phyloP scores from a whole-genome alignment of 1,284 basidiomycete species.

The Cryptococcus depauperatus region DNA sequence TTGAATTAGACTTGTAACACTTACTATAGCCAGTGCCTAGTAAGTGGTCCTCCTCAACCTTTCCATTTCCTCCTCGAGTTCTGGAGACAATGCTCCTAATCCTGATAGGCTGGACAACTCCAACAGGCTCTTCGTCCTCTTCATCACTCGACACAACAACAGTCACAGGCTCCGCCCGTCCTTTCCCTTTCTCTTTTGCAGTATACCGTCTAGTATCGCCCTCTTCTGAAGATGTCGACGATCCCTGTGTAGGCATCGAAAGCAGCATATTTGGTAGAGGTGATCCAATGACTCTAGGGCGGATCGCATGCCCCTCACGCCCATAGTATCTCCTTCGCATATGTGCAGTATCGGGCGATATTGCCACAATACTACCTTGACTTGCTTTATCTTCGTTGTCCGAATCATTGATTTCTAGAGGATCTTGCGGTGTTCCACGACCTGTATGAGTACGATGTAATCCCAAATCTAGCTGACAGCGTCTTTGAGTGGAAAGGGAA shows the following conservation, averaged over 20 bases:
- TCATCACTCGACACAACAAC: conserved; percentile 10
- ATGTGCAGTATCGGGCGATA: not conserved
- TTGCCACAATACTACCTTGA: not conserved
- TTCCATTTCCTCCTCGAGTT: conserved; percentile 5
- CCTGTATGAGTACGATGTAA: too few species aligned
- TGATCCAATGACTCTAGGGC: not conserved
- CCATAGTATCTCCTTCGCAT: too few species aligned
- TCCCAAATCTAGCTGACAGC: too few species aligned
- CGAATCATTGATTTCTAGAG: not conserved
- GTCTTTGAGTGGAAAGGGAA: too few species aligned
- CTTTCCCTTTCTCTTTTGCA: conserved; percentile 25
- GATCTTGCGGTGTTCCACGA: not conserved
- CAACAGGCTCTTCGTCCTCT: conserved; percentile 4
- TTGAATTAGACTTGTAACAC: conserved; percentile 1
- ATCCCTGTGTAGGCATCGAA: not conserved
- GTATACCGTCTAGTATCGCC: conserved; percentile 17
- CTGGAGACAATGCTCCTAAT: conserved; percentile 6
- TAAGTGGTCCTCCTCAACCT: conserved; percentile 10
- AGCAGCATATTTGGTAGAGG: not conserved
- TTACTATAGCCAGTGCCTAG: conserved; percentile 18
- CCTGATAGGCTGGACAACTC: not conserved
- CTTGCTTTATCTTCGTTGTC: not conserved
- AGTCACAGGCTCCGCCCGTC: conserved; percentile 14
- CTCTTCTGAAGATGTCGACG: not conserved
- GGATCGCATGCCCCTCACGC: too few species aligned